Base-by-base conservation (phyloP, 768 basidiomycete species). In the Tricholoma furcatifolium region DNA sequence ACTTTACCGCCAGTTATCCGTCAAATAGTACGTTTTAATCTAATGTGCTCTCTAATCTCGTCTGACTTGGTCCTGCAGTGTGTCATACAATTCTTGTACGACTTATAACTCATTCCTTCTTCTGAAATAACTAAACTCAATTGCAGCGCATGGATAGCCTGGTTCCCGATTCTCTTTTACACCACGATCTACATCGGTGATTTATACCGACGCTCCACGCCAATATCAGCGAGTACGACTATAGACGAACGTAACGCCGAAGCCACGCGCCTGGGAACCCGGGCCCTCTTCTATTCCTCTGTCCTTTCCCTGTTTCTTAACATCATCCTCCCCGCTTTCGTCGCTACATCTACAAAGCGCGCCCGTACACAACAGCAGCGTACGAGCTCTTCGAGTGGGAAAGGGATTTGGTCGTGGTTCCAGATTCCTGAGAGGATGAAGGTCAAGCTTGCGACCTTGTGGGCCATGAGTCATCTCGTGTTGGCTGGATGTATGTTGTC, bases 101-200 rank as follows among this genome's bases (percentile, higher is more conserved):
- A 69, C 23, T n/a, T 18, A 6, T 20, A 35, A 32, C 31, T 2
- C 42, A 47, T 47, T 23, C 14, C 1, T 12, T 5, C 43, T 35
- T 44, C 42, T 9, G 36, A 17, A n/a, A 34, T 31, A 10, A 43
- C 41, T 40, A 8, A 17, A 18, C 0, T 30, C 1, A 42, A 23
- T 15, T 14, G 10, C 51, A 92, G 91, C 55, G 80, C 84, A 11
- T 95, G 85, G 85, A 76, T 94, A 54, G 89, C 83, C 7, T 98
- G 96, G 96, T 97, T 96, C 63, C 94, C 95, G 0, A 71, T 93
- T 21, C 75, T 96, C 1, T 94, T 95, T 70, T 95, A 93, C 72
- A 87, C 85, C 3, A 88, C 89, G 1, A 74, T 91, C 21, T 98
- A 93, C 70, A 79, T 97, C 49, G 90, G 91, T 10, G 95, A 96